A percentile compares a stretch with the other conserved stretches of the same genome.
phyloP scores from a whole-genome alignment of 2,329 filamentous ascomycete species.

The Epicoccum sorghinum region DNA sequence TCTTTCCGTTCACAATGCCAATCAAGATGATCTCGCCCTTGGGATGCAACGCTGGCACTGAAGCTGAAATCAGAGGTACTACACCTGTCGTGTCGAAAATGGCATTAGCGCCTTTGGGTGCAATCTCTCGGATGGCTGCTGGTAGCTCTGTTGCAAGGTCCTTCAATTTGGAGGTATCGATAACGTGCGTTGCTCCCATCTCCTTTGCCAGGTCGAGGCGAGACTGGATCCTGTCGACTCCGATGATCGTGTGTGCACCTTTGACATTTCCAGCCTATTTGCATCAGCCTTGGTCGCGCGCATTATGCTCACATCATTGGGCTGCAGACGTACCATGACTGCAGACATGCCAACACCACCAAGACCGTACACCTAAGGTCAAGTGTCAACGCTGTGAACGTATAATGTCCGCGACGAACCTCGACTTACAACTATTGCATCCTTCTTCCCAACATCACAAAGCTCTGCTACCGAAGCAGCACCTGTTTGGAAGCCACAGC shows the following conservation, averaged over 20 bases:
- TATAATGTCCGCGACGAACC: no score
- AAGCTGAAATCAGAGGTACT: slow-evolving; percentile 51
- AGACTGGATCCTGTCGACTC: slow-evolving; percentile 41
- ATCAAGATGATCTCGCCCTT: slow-evolving; percentile 59
- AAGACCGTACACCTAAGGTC: slow-evolving; percentile 44
- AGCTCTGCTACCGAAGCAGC: slow-evolving; percentile 50
- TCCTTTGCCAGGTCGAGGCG: slow-evolving; percentile 46
- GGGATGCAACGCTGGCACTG: slow-evolving; percentile 51
- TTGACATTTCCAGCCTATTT: slow-evolving; percentile 53
- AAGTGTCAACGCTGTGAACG: neutral
- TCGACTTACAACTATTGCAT: slow-evolving; percentile 47
- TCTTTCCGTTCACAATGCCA: slow-evolving; percentile 54
- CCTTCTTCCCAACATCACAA: slow-evolving; percentile 40
- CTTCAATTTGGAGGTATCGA: slow-evolving; percentile 40
- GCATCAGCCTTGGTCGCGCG: neutral
- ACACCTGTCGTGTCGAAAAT: slow-evolving; percentile 60
- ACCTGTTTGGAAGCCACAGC: slow-evolving; percentile 56
- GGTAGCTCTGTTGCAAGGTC: slow-evolving; percentile 33
- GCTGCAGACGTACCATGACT: slow-evolving; percentile 44
- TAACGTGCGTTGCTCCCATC: slow-evolving; percentile 49
- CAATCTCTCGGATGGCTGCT: slow-evolving; percentile 45
- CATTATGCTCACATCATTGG: neutral
- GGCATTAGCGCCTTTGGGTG: slow-evolving; percentile 51
- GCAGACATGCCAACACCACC: slow-evolving; percentile 56
- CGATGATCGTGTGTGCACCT: slow-evolving; percentile 46